Conservation (phyloP, 2,329 filamentous ascomycete species). For the Talaromyces sp. region DNA sequence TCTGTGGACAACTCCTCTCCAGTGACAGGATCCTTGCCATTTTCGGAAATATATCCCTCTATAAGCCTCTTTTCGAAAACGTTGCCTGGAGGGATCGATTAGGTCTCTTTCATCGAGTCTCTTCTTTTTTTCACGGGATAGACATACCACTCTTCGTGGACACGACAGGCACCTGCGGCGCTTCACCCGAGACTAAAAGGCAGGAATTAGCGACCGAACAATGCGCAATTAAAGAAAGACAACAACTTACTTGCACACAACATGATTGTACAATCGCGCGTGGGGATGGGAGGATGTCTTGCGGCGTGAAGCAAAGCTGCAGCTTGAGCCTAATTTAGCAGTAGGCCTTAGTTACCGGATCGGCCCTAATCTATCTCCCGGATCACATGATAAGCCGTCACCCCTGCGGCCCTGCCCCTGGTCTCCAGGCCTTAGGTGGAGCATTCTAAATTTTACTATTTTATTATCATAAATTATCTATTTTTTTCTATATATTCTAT, state of each 20-base stretch:
- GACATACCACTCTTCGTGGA: slow-evolving; percentile 85
- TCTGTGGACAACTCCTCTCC: slow-evolving; percentile 78
- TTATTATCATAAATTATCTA: too few relatives aligned
- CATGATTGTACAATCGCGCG: slow-evolving; percentile 38
- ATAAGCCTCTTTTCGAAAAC: slow-evolving; percentile 95
- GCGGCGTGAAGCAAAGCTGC: slow-evolving; percentile 24
- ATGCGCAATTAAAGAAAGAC: background rate
- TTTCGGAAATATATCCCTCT: slow-evolving; percentile 87
- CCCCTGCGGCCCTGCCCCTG: too few relatives aligned
- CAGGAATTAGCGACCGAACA: background rate
- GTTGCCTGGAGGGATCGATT: slow-evolving; percentile 54
- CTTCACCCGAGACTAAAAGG: slow-evolving; percentile 81
- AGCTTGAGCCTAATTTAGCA: slow-evolving; percentile 15
- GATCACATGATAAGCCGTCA: too few relatives aligned
- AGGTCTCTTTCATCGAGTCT: background rate
- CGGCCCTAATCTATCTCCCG: too few relatives aligned
- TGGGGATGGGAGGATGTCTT: slow-evolving; percentile 14
- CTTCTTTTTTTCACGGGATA: slow-evolving; percentile 9
- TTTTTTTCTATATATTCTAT: too few relatives aligned
- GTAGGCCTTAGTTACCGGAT: too few relatives aligned
- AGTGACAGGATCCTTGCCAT: slow-evolving; percentile 87
- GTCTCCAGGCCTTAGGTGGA: too few relatives aligned
- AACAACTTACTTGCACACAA: slow-evolving; percentile 61
- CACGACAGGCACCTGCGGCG: slow-evolving; percentile 88
- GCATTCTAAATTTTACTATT: too few relatives aligned